Evolutionary conservation across 257 asterid genomes (phyloP).

Genomic region (Ballota nigra): DNA sequence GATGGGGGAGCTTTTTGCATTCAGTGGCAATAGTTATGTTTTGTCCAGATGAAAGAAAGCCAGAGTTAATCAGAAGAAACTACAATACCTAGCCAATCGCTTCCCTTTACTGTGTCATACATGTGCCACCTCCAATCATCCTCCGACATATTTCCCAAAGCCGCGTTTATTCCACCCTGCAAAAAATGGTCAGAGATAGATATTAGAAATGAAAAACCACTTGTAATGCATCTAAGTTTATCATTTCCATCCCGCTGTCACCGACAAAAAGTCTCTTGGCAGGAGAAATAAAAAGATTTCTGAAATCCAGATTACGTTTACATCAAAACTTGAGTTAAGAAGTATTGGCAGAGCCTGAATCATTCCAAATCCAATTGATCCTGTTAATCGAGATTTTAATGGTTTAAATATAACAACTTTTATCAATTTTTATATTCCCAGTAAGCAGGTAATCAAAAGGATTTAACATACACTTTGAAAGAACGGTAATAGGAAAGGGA

Average conservation of each 20-base stretch:
- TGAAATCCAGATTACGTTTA: not conserved
- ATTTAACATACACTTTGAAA: not conserved
- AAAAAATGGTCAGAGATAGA: not conserved
- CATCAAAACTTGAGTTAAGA: not conserved
- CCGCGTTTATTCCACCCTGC: conserved; percentile 99
- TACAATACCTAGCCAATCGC: conserved; percentile 89
- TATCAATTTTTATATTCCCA: not conserved
- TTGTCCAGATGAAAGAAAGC: not conserved
- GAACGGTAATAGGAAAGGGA: not conserved
- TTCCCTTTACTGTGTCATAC: conserved; percentile 98
- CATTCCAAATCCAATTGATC: not conserved
- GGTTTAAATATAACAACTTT: not conserved
- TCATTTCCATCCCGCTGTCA: not conserved
- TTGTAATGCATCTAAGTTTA: not conserved
- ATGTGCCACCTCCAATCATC: conserved; percentile 99
- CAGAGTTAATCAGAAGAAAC: not conserved
- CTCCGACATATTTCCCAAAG: conserved; percentile 92
- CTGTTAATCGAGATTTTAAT: not conserved
- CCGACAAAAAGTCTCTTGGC: not conserved
- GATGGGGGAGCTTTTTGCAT: not conserved
- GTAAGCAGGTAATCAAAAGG: not conserved
- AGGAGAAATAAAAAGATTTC: not conserved
- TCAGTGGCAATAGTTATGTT: not conserved
- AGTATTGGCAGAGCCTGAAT: not conserved
- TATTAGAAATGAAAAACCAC: conserved; percentile 8